A percentile compares a stretch with the other conserved stretches of the same genome.
Evolutionary conservation across 352 stramenopile genomes (phyloP).

Genomic region (Globisporangium nagaii): DNA sequence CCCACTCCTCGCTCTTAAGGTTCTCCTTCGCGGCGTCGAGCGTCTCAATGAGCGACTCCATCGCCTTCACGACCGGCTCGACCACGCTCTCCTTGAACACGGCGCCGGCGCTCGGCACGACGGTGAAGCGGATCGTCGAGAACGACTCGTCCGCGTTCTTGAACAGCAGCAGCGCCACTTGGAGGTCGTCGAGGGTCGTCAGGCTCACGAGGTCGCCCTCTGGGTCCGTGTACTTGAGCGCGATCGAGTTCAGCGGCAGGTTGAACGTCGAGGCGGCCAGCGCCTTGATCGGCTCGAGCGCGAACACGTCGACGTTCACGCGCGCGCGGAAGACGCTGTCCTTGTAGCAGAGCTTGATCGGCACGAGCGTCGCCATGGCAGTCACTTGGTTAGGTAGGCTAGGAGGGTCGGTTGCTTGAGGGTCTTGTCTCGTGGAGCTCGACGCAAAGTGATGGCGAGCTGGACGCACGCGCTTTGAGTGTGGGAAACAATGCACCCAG

Average conservation of each 20-base stretch:
- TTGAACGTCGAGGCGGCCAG: conserved; percentile 58
- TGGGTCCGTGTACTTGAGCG: conserved; percentile 76
- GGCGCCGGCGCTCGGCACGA: conserved; percentile 46
- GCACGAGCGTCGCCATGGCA: conserved; percentile 13
- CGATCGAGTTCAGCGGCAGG: conserved; percentile 36
- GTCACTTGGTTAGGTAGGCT: neutral
- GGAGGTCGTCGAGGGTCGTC: conserved; percentile 54
- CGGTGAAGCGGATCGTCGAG: conserved; percentile 61
- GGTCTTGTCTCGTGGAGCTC: neutral
- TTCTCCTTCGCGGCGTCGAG: conserved; percentile 68
- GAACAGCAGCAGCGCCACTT: conserved; percentile 58
- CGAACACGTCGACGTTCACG: conserved; percentile 46
- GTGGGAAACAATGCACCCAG: neutral
- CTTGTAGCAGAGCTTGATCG: conserved; percentile 76
- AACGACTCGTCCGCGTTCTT: conserved; percentile 20
- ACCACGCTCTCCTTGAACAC: conserved; percentile 73
- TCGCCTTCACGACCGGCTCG: conserved; percentile 66
- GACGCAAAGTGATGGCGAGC: neutral
- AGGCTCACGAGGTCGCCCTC: conserved; percentile 67
- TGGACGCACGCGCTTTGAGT: too few species aligned
- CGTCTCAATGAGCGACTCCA: conserved; percentile 74
- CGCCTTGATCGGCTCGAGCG: conserved; percentile 30
- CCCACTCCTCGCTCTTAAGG: conserved; percentile 70
- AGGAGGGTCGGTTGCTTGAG: neutral
- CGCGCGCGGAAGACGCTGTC: conserved; percentile 69